phyloP scores from a whole-genome alignment of 2,329 filamentous ascomycete genomes.

The Hypoxylon rubiginosum region DNA sequence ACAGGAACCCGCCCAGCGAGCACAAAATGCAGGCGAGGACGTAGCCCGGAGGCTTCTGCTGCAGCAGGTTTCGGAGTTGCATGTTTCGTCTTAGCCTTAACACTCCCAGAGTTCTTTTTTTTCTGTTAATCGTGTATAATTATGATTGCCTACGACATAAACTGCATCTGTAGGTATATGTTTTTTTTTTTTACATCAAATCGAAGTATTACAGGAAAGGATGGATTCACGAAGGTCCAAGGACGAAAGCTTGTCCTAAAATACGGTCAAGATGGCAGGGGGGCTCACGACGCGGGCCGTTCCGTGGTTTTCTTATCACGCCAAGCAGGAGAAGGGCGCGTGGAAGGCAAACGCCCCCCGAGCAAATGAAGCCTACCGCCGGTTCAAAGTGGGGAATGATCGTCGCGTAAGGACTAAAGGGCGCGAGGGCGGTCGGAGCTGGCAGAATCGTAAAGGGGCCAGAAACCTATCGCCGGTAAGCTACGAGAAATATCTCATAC shows the following conservation, averaged over 20 bases:
- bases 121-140: too few relatives aligned
- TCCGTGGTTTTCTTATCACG: not conserved
- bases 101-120: too few relatives aligned
- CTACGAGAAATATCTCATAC: too few relatives aligned
- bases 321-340: not conserved
- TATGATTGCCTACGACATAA: too few relatives aligned
- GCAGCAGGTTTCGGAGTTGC: conserved; percentile 9
- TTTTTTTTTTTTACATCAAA: too few relatives aligned
- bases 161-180: too few relatives aligned
- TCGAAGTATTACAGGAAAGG: not conserved
- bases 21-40: conserved; percentile 34
- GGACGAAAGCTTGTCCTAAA: not conserved
- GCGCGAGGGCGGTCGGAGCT: conserved; percentile 2
- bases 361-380: not conserved
- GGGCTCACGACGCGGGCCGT: not conserved
- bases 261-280: not conserved
- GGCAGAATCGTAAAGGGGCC: not conserved
- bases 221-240: not conserved
- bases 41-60: conserved; percentile 31
- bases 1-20: conserved; percentile 37
- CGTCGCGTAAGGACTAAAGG: not conserved
- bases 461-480: too few relatives aligned
- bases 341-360: not conserved
- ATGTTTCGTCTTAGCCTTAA: conserved; percentile 9
- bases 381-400: not conserved